These are phyloP conservation scores for Panaeolus papilionaceus DNA, from an alignment of 768 basidiomycete species.

Conservation along the genomic window DNA sequence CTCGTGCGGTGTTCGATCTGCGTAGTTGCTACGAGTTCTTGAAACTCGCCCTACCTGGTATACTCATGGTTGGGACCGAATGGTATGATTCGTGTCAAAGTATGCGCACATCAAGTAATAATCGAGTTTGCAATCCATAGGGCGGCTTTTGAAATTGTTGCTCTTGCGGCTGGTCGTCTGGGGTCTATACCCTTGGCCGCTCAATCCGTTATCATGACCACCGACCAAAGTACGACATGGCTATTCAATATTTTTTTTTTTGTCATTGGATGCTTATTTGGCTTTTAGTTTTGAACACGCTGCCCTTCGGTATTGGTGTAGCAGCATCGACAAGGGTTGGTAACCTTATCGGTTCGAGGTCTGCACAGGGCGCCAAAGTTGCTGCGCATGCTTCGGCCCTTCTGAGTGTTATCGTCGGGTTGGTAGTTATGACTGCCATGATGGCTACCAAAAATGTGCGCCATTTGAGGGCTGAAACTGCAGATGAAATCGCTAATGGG, in stretches of 20 bases:
- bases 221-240: slow-evolving; percentile 65
- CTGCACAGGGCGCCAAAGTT: slow-evolving; percentile 55
- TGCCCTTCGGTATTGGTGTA: slow-evolving; percentile 80
- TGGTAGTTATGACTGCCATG: slow-evolving; percentile 63
- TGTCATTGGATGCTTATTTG: slow-evolving; percentile 16
- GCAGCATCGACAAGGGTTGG: slow-evolving; percentile 78
- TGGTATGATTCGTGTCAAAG: slow-evolving; percentile 51
- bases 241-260: not conserved
- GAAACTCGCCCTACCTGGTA: slow-evolving; percentile 75
- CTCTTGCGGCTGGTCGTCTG: slow-evolving; percentile 75
- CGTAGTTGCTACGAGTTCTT: slow-evolving; percentile 63
- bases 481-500: not conserved
- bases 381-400: slow-evolving; percentile 70
- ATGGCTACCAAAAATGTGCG: slow-evolving; percentile 63
- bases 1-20: slow-evolving; percentile 48
- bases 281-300: slow-evolving; percentile 64
- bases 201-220: slow-evolving; percentile 82
- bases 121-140: slow-evolving; percentile 37
- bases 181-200: slow-evolving; percentile 73
- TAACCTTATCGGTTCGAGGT: slow-evolving; percentile 69
- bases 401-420: slow-evolving; percentile 65
- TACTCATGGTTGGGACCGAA: slow-evolving; percentile 82
- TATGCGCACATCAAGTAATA: not conserved
- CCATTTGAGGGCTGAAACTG: slow-evolving; percentile 4
- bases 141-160: slow-evolving; percentile 86